phyloP scores from a whole-genome alignment of 2,329 filamentous ascomycete species.

The Macrophomina pseudophaseolina region DNA sequence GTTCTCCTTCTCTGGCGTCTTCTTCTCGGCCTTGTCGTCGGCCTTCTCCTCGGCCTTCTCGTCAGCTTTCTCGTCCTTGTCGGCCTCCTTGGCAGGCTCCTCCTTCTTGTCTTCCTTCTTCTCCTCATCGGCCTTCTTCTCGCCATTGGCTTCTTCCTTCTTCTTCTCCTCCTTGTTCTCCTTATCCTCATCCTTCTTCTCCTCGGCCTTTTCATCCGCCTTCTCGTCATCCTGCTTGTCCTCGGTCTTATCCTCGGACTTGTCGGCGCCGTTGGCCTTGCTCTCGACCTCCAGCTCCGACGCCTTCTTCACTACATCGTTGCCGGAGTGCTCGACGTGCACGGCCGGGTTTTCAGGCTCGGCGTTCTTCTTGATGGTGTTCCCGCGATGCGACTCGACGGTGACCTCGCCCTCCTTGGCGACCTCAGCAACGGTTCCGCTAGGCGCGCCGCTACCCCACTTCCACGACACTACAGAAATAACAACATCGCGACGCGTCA shows the following conservation, averaged over 20 bases:
- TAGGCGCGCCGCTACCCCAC: conserved; percentile 61
- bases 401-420: conserved; percentile 64
- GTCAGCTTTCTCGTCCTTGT: conserved; percentile 34
- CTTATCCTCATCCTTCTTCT: conserved; percentile 29
- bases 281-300: conserved; percentile 64
- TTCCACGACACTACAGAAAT: conserved; percentile 63
- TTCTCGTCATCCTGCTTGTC: conserved; percentile 38
- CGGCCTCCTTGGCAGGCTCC: conserved; percentile 44
- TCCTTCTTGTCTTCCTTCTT: conserved; percentile 37
- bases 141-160: conserved; percentile 38
- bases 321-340: conserved; percentile 62
- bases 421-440: conserved; percentile 62
- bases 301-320: conserved; percentile 69
- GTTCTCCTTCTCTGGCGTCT: conserved; percentile 28
- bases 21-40: conserved; percentile 36
- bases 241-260: conserved; percentile 44
- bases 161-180: conserved; percentile 28
- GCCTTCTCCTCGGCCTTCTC: conserved; percentile 33
- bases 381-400: conserved; percentile 66
- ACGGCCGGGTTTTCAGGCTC: conserved; percentile 66
- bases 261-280: conserved; percentile 42
- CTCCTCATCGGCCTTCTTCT: conserved; percentile 35
- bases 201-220: conserved; percentile 37
- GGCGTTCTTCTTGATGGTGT: conserved; percentile 68
- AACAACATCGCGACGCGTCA: background rate